phyloP scores from a whole-genome alignment of 441 rosid species.

The Erysimum pusillum region DNA sequence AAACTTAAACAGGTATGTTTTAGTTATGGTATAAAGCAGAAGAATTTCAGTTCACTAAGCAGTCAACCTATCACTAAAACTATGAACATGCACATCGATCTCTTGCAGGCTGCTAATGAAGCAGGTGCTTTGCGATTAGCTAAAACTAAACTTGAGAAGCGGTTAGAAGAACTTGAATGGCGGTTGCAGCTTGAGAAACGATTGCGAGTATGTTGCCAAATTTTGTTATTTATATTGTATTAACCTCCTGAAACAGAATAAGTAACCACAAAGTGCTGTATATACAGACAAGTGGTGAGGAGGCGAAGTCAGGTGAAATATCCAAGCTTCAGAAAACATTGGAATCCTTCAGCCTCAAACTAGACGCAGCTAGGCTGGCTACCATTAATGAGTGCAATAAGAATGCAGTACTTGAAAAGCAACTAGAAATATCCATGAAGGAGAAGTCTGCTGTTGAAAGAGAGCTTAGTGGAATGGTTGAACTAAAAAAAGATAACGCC shows the following conservation, averaged over 20 bases:
- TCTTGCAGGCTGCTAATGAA: conserved; percentile 89
- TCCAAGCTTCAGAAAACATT: conserved; percentile 76
- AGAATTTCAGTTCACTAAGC: conserved; percentile 16
- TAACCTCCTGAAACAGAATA: conserved; percentile 28
- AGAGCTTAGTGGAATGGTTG: conserved; percentile 72
- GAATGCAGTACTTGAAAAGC: conserved; percentile 86
- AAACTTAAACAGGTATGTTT: conserved; percentile 76
- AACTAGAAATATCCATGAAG: conserved; percentile 72
- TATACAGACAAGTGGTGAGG: conserved; percentile 86
- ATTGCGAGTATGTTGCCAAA: conserved; percentile 74
- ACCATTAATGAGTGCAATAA: conserved; percentile 92
- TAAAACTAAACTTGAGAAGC: conserved; percentile 95
- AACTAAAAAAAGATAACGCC: conserved; percentile 77
- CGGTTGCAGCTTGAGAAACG: conserved; percentile 89
- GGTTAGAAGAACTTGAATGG: conserved; percentile 93
- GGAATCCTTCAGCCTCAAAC: conserved; percentile 85
- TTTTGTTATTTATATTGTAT: conserved; percentile 34
- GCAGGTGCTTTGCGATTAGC: conserved; percentile 94
- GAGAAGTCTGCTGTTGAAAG: conserved; percentile 83
- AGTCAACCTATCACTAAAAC: conserved; percentile 20
- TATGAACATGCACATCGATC: conserved; percentile 33
- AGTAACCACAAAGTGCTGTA: conserved; percentile 16
- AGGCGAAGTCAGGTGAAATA: conserved; percentile 76
- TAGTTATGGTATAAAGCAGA: conserved; percentile 30
- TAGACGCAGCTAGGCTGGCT: conserved; percentile 92